phyloP scores from a whole-genome alignment of 2,329 filamentous ascomycete species.

The Paraconiothyrium sp. region DNA sequence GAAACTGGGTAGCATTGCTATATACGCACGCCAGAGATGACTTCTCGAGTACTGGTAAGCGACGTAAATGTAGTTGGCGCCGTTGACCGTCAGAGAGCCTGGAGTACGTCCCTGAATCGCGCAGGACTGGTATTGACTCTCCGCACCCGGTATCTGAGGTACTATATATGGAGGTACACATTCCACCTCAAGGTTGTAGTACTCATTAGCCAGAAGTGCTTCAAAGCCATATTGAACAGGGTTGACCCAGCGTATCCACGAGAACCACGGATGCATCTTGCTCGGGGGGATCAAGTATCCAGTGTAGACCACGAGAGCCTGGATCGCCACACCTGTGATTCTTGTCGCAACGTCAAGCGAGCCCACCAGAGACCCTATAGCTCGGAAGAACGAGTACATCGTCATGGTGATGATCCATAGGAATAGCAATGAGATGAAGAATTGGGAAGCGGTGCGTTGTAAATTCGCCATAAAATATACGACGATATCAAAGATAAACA shows the following conservation, averaged over 20 bases:
- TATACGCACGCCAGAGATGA: constrained; percentile 68
- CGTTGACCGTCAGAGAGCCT: constrained; percentile 62
- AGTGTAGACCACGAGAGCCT: constrained; percentile 52
- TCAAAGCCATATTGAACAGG: constrained; percentile 77
- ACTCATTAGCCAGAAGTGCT: constrained; percentile 75
- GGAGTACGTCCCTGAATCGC: constrained; percentile 66
- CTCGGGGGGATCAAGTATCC: constrained; percentile 51
- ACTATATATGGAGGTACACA: constrained; percentile 67
- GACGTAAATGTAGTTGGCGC: constrained; percentile 64
- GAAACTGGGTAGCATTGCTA: constrained; percentile 36
- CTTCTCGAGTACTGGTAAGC: constrained; percentile 64
- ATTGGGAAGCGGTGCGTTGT: constrained; percentile 66
- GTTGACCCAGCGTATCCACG: constrained; percentile 49
- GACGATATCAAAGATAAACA: constrained; percentile 67
- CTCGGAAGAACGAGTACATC: constrained; percentile 55
- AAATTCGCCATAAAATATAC: constrained; percentile 71
- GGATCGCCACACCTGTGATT: constrained; percentile 53
- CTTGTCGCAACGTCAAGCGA: constrained; percentile 50
- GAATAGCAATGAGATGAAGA: constrained; percentile 70
- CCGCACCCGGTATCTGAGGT: constrained; percentile 59
- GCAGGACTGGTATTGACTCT: constrained; percentile 66
- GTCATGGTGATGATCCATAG: constrained; percentile 65
- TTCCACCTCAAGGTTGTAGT: constrained; percentile 65
- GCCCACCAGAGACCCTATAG: constrained; percentile 47
- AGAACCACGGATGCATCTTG: constrained; percentile 42